Percentiles rank a stretch among this genome's conserved stretches.
phyloP scores from a whole-genome alignment of 352 stramenopile genomes.

The Pythium rhizo-oryzae region DNA sequence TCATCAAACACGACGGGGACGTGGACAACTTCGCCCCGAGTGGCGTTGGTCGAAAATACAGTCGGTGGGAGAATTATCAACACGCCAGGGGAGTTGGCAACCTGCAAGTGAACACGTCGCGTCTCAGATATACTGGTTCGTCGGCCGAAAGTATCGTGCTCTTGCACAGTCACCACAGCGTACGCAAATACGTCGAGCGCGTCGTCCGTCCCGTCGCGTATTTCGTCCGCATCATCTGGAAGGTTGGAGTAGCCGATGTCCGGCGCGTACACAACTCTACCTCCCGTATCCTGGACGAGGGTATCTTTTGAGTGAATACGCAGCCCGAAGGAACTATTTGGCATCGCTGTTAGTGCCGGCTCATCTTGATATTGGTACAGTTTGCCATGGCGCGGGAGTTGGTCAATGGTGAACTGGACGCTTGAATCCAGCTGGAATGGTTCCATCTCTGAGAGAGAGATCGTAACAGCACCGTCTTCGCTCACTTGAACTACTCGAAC shows the following conservation, averaged over 20 bases:
- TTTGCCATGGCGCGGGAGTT: conserved; percentile 42
- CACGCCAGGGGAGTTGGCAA: conserved; percentile 49
- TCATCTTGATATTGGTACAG: conserved; percentile 52
- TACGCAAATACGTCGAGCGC: conserved; percentile 10
- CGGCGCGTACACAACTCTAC: conserved; percentile 25
- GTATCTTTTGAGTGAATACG: background rate
- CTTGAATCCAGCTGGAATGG: conserved; percentile 39
- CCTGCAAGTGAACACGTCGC: conserved; percentile 40
- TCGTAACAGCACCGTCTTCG: conserved; percentile 52
- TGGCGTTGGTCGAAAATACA: conserved; percentile 36
- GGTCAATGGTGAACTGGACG: conserved; percentile 39
- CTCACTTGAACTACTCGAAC: conserved; percentile 39
- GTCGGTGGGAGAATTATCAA: conserved; percentile 53
- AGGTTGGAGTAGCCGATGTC: conserved; percentile 27
- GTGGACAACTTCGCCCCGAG: conserved; percentile 19
- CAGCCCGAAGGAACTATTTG: background rate
- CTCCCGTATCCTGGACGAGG: conserved; percentile 8
- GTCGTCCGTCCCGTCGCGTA: background rate
- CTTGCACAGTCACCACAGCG: background rate
- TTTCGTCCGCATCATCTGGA: background rate
- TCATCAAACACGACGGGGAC: conserved; percentile 61
- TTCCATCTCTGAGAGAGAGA: conserved; percentile 46
- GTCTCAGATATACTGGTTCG: background rate
- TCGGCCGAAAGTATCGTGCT: background rate
- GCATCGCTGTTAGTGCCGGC: background rate